These are phyloP conservation scores for Phialocephala sp. DNA, from an alignment of 2,329 filamentous ascomycete species.

Conservation along the genomic window DNA sequence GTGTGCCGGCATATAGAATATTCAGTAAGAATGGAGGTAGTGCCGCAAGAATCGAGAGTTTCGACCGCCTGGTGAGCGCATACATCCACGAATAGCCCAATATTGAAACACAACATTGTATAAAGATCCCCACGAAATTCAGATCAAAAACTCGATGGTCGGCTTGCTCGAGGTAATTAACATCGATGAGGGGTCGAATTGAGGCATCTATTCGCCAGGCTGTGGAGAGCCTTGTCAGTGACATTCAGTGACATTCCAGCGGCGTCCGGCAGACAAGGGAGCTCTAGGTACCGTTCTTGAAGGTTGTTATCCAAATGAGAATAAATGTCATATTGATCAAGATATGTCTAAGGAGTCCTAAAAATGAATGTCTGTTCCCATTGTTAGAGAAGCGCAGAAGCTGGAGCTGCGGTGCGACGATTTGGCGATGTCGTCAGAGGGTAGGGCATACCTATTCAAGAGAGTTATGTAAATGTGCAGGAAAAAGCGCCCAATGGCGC, in stretches of 20 bases:
- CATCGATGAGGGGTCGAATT: conserved; percentile 36
- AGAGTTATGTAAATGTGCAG: conserved; percentile 38
- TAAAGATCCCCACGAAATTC: conserved; percentile 30
- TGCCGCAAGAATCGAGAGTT: conserved; percentile 36
- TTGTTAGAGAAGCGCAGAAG: conserved; percentile 11
- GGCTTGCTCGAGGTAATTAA: conserved; percentile 36
- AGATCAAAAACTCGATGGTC: conserved; percentile 37
- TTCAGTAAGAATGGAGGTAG: conserved; percentile 54
- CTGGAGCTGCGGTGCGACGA: not conserved
- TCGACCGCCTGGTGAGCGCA: conserved; percentile 34
- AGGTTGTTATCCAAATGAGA: conserved; percentile 40
- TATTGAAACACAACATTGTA: conserved; percentile 33
- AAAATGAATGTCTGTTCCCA: conserved; percentile 36
- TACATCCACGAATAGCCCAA: conserved; percentile 39
- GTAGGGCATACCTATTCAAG: conserved; percentile 34
- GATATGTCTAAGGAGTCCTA: conserved; percentile 38
- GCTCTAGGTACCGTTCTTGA: conserved; percentile 37
- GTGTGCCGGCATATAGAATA: conserved; percentile 87
- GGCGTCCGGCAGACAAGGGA: not conserved
- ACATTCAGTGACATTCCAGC: conserved; percentile 3
- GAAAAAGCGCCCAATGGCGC: conserved; percentile 33
- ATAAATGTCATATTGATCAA: conserved; percentile 40
- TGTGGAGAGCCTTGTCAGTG: conserved; percentile 22
- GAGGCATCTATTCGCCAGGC: conserved; percentile 39
- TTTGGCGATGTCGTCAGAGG: conserved; percentile 5